These are phyloP conservation scores for Sordariomycetes sp. DNA, from an alignment of 2,329 filamentous ascomycete species.

Conservation along the genomic window DNA sequence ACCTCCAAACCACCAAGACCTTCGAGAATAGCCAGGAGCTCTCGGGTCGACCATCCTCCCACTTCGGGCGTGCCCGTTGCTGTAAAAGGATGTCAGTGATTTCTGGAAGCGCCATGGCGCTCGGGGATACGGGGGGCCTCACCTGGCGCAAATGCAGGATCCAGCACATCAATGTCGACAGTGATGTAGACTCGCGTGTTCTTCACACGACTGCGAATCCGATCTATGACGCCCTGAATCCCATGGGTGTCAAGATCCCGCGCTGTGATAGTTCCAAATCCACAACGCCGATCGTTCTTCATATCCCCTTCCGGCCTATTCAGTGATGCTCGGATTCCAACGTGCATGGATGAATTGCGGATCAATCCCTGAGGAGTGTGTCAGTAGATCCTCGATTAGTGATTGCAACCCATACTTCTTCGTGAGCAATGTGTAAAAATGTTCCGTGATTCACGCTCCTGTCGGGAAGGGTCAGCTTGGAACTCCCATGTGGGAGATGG, in stretches of 20 bases:
- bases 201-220: not conserved
- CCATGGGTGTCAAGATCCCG: not conserved
- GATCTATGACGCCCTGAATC: not conserved
- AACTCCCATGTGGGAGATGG: not conserved
- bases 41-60: constrained; percentile 76
- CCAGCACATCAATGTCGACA: constrained; percentile 19
- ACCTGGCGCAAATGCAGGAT: constrained; percentile 19
- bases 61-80: constrained; percentile 77
- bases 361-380: constrained; percentile 63
- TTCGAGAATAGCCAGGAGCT: constrained; percentile 69
- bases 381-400: constrained; percentile 68
- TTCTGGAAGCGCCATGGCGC: not conserved
- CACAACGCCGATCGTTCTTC: not conserved
- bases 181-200: constrained; percentile 16
- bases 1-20: constrained; percentile 72
- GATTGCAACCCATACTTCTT: constrained; percentile 64
- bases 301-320: not conserved
- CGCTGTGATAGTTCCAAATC: constrained; percentile 1
- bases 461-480: not conserved
- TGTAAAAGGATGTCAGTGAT: constrained; percentile 38
- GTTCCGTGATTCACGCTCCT: constrained; percentile 66
- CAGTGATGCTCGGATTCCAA: not conserved
- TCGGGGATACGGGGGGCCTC: not conserved
- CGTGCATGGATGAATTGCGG: not conserved
- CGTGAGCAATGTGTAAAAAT: constrained; percentile 77